Percentiles rank a stretch among this genome's conserved stretches.
Conservation (phyloP, 2,329 filamentous ascomycete species). For the Colletotrichum neosansevieriae region DNA sequence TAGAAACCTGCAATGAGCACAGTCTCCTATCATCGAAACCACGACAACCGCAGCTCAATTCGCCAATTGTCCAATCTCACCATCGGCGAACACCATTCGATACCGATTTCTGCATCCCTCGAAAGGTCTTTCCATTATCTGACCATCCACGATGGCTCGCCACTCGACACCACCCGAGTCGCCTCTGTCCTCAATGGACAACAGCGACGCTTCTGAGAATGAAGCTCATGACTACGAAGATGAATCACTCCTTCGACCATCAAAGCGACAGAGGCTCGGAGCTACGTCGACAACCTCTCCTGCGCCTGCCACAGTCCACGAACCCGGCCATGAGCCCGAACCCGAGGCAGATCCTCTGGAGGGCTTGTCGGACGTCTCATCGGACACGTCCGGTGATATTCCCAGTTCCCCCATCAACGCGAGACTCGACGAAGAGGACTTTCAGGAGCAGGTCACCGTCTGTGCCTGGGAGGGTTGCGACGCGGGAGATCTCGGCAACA, state of each 20-base stretch:
- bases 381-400: conserved; percentile 89
- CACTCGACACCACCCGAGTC: conserved; percentile 38
- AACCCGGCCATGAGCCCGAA: conserved; percentile 38
- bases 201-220: conserved; percentile 40
- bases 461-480: conserved; percentile 84
- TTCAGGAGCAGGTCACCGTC: conserved; percentile 80
- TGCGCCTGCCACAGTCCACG: conserved; percentile 58
- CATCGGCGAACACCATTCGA: conserved; percentile 4
- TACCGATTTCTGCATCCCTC: conserved; percentile 23
- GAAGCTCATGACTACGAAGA: conserved; percentile 44
- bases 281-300: conserved; percentile 57
- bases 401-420: conserved; percentile 77
- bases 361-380: conserved; percentile 80
- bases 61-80: background rate
- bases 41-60: background rate
- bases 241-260: conserved; percentile 47
- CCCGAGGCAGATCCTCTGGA: conserved; percentile 66
- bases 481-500: conserved; percentile 78
- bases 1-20: no score
- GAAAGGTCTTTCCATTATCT: conserved; percentile 23
- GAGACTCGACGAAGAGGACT: conserved; percentile 79
- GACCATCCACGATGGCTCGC: conserved; percentile 29
- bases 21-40: background rate
- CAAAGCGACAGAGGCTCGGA: conserved; percentile 52
- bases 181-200: conserved; percentile 39